Evolutionary conservation across 352 stramenopile genomes (phyloP), one percentile per base, ranked within the genome.

Genomic region (Phytophthora sp.): DNA sequence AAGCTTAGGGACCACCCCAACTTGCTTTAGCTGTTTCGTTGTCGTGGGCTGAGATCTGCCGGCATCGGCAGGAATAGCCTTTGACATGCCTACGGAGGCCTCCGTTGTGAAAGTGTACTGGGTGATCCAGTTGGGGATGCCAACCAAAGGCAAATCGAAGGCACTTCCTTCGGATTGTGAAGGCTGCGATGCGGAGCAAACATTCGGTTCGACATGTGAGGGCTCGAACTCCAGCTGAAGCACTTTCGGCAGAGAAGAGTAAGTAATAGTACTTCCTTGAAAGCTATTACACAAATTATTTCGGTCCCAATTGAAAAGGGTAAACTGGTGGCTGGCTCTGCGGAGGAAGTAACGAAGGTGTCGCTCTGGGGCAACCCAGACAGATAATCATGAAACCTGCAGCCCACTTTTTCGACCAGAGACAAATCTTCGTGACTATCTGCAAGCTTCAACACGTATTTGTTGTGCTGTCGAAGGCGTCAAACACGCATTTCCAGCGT

Each of bases 101-200:
- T 56, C 38, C 21, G 51, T 63, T 69, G 43, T 69, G 30, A 18
- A 42, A 43, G 44, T 62, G 42, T 39, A 56, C 42, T 57, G 44
- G 45, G 27, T 15, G 21, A 34, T 63, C 59, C 60, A 63, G 53
- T 63, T 39, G 35, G 15, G 43, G 59, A 64, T 64, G 60, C 44
- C 60, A 64, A 31, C 46, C 42, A 69, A 69, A 58, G 44, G 35
- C 60, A 69, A 69, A 69, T 69, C 60, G 60, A 63, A 45, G 34
- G 45, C 53, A 48, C 31, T 20, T 49, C 46, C 28, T 57, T 6
- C 43, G 24, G 44, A 63, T 64, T 52, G 32, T 52, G 34, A 68
- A 31, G 21, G 23, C 34, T n/a, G 13, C 38, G 27, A 9, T 34
- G 48, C 35, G 39, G 35, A n/a, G 24, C 26, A 37, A 50, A 38